A percentile compares a stretch with the other conserved stretches of the same genome.
Conservation (phyloP, 768 basidiomycete genomes). For the Phylloporus scabripes region DNA sequence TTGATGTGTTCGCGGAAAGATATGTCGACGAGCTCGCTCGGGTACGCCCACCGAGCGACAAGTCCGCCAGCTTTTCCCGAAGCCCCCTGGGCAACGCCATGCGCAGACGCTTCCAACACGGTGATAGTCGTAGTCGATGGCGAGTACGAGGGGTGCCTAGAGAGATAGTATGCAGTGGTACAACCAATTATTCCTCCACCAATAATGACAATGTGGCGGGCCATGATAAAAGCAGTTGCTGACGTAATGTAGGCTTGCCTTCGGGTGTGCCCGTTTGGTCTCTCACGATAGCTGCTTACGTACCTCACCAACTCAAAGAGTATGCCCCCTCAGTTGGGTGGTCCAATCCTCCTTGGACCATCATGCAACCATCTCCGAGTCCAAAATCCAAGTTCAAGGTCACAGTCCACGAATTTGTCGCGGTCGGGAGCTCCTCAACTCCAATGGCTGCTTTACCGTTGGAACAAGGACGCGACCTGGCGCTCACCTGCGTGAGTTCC, state of each 20-base stretch:
- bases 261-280: no score
- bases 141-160: slow-evolving; percentile 48
- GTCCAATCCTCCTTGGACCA: not conserved
- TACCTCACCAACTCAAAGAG: no score
- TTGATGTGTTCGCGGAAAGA: slow-evolving; percentile 65
- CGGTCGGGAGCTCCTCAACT: not conserved
- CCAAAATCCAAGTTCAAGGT: not conserved
- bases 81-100: slow-evolving; percentile 70
- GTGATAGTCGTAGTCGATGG: slow-evolving; percentile 42
- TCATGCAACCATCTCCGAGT: not conserved
- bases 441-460: slow-evolving; percentile 1
- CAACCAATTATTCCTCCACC: slow-evolving; percentile 87
- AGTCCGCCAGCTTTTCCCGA: slow-evolving; percentile 84
- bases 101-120: slow-evolving; percentile 64
- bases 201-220: slow-evolving; percentile 58
- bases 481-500: slow-evolving; percentile 8
- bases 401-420: slow-evolving; percentile 22
- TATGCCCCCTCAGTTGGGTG: not conserved
- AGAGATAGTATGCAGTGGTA: slow-evolving; percentile 76
- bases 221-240: slow-evolving; percentile 15
- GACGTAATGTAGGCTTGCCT: not conserved
- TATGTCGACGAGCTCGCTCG: slow-evolving; percentile 59
- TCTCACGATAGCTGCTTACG: no score
- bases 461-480: slow-evolving; percentile 22
- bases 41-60: slow-evolving; percentile 82